Conservation (phyloP, 2,329 filamentous ascomycete species). For the Leptographium galeiforme region DNA sequence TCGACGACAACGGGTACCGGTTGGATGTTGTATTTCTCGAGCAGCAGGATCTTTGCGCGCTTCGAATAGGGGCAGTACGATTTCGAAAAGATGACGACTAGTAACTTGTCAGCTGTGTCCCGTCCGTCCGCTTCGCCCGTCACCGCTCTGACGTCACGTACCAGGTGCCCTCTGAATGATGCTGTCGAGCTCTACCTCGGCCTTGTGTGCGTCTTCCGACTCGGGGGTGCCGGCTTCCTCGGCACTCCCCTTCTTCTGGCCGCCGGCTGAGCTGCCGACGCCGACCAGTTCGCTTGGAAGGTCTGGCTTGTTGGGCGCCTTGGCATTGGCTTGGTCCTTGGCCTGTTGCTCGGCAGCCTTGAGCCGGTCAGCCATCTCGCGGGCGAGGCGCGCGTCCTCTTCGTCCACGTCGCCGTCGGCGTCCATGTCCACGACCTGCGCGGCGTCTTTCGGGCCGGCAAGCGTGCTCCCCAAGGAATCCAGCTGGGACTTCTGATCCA, state of each 20-base stretch:
- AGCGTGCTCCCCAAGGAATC: background rate
- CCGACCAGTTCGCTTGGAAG: constrained; percentile 43
- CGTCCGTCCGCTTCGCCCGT: background rate
- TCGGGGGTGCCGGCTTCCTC: constrained; percentile 34
- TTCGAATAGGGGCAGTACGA: constrained; percentile 80
- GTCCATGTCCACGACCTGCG: constrained; percentile 32
- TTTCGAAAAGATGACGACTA: constrained; percentile 94
- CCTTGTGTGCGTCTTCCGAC: constrained; percentile 46
- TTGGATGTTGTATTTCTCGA: constrained; percentile 71
- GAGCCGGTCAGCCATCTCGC: constrained; percentile 46
- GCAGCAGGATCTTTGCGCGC: constrained; percentile 71
- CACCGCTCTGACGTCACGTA: constrained; percentile 23
- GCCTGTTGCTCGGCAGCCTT: constrained; percentile 56
- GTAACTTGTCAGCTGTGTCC: background rate
- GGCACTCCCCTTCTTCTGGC: constrained; percentile 33
- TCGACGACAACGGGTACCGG: constrained; percentile 82
- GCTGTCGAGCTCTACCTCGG: constrained; percentile 57
- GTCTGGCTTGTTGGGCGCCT: constrained; percentile 48
- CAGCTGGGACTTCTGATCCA: constrained; percentile 21
- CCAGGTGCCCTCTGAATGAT: constrained; percentile 78
- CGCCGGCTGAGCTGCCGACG: constrained; percentile 42
- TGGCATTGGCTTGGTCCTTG: constrained; percentile 55
- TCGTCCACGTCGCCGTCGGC: constrained; percentile 42
- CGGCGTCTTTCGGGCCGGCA: constrained; percentile 23
- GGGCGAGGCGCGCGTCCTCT: constrained; percentile 39